A percentile compares a stretch with the other conserved stretches of the same genome.
These are phyloP conservation scores for Erodium texanum DNA, from an alignment of 441 rosid genomes.

Conservation along the genomic window DNA sequence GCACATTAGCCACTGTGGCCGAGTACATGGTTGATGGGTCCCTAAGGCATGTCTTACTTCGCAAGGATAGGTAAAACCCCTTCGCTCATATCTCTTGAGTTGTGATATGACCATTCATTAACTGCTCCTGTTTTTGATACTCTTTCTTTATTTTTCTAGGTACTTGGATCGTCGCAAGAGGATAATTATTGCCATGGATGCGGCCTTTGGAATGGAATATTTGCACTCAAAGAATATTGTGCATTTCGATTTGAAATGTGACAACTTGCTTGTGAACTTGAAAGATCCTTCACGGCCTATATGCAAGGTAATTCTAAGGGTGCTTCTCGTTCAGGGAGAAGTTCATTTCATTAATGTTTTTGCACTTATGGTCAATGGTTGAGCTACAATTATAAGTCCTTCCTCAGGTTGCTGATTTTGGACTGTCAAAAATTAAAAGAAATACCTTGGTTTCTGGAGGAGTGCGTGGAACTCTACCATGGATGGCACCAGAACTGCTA, in stretches of 20 bases:
- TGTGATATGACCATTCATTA: neutral
- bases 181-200: constrained; percentile 65
- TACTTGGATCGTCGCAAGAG: constrained; percentile 52
- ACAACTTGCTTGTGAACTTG: constrained; percentile 59
- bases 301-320: constrained; percentile 44
- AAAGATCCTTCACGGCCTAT: constrained; percentile 64
- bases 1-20: constrained; percentile 55
- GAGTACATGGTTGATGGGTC: constrained; percentile 71
- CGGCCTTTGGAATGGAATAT: constrained; percentile 72
- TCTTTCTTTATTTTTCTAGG: constrained; percentile 19
- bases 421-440: constrained; percentile 56
- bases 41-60: constrained; percentile 54
- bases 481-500: constrained; percentile 73
- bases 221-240: constrained; percentile 64
- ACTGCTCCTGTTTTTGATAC: neutral
- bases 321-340: neutral
- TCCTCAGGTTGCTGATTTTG: constrained; percentile 59
- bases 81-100: constrained; percentile 11
- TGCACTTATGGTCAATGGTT: neutral
- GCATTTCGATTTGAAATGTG: constrained; percentile 67
- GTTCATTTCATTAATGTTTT: neutral
- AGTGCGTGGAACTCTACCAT: constrained; percentile 64
- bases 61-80: constrained; percentile 44
- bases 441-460: constrained; percentile 63
- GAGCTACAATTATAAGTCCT: neutral